Conservation (phyloP, 2,329 filamentous ascomycete species). For the Alternaria ethzedia region DNA sequence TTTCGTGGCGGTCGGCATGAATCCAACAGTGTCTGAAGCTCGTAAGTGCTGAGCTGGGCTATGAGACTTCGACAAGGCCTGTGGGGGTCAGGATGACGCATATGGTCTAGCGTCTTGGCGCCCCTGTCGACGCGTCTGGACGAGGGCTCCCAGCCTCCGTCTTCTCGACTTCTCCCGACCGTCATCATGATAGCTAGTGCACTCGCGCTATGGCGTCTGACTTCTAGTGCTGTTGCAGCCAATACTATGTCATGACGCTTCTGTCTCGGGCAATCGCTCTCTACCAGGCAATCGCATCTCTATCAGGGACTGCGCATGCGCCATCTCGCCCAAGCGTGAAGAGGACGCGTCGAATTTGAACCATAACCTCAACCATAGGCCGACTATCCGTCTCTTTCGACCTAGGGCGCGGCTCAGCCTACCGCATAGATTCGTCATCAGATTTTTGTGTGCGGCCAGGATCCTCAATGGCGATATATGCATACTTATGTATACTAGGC, state of each 20-base stretch:
- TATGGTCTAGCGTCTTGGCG: neutral
- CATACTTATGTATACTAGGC: neutral
- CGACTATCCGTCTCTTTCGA: neutral
- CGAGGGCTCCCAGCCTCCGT: neutral
- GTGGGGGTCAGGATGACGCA: neutral
- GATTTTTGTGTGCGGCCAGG: neutral
- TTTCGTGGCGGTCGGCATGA: neutral
- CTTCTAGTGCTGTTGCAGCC: neutral
- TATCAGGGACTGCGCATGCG: neutral
- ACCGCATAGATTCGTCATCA: neutral
- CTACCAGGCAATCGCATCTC: neutral
- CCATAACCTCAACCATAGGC: neutral
- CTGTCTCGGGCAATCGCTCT: neutral
- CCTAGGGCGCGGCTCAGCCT: neutral
- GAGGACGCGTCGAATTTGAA: neutral
- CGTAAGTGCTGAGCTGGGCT: neutral
- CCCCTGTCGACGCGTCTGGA: neutral
- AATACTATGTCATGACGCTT: neutral
- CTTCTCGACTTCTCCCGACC: neutral
- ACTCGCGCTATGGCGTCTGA: neutral
- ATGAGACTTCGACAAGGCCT: neutral
- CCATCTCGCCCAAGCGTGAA: neutral
- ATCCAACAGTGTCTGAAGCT: neutral
- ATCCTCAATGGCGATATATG: neutral
- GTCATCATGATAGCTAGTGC: neutral